Percentiles rank a stretch among this genome's conserved stretches.
Conservation (phyloP, 148 eudicot species). For the Selenicereus undatus region DNA sequence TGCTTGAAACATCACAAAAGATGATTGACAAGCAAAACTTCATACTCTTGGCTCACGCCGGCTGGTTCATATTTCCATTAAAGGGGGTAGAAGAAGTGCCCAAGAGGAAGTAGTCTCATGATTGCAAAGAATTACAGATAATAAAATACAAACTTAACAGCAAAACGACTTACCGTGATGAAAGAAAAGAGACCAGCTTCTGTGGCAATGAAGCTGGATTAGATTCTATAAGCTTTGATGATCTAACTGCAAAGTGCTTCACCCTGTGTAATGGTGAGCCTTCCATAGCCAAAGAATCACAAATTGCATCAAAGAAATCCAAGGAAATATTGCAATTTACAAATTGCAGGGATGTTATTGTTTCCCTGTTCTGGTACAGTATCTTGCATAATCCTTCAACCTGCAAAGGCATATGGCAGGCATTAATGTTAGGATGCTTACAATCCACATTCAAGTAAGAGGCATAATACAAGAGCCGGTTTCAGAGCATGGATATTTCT, state of each 20-base stretch:
- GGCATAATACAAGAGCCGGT: background rate
- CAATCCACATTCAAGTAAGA: background rate
- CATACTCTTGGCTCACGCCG: background rate
- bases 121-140: background rate
- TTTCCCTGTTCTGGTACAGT: constrained; percentile 54
- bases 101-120: background rate
- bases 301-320: constrained; percentile 49
- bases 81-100: background rate
- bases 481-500: background rate
- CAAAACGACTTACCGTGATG: constrained; percentile 42
- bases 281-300: constrained; percentile 39
- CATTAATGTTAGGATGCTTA: constrained; percentile 7
- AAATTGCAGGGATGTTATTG: constrained; percentile 58
- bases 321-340: constrained; percentile 70
- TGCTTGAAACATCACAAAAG: background rate
- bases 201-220: constrained; percentile 37
- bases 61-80: background rate
- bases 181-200: constrained; percentile 49
- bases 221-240: constrained; percentile 56
- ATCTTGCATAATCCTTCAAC: constrained; percentile 68
- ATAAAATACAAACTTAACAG: background rate
- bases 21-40: background rate
- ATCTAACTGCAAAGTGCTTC: constrained; percentile 63
- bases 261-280: constrained; percentile 39
- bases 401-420: constrained; percentile 34